phyloP scores from a whole-genome alignment of 768 basidiomycete species.

The Collybiopsis confluens region DNA sequence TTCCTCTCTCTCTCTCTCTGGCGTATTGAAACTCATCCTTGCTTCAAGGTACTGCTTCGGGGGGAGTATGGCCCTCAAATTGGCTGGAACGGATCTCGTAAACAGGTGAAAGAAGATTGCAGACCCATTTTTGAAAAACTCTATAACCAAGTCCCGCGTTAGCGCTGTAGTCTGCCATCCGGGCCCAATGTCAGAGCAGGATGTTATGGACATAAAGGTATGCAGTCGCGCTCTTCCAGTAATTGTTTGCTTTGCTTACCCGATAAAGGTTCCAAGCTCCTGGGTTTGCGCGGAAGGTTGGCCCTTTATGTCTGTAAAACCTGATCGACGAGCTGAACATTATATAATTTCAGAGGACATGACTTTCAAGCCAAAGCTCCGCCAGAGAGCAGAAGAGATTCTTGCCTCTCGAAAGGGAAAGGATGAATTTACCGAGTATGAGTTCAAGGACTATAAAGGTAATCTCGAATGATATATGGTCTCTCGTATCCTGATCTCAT shows the following conservation, averaged over 20 bases:
- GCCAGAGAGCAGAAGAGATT: constrained; percentile 29
- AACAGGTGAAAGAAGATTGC: no score
- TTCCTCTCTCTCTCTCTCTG: neutral
- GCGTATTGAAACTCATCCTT: neutral
- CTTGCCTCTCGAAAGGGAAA: constrained; percentile 32
- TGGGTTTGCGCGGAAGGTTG: constrained; percentile 16
- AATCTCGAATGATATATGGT: no score
- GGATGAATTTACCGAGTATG: constrained; percentile 34
- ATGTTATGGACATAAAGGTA: constrained; percentile 34
- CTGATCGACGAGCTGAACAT: no score
- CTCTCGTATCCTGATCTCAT: neutral
- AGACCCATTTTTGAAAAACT: no score
- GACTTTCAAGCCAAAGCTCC: constrained; percentile 25
- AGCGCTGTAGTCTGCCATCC: constrained; percentile 41
- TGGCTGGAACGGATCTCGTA: constrained; percentile 31
- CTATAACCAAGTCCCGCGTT: no score
- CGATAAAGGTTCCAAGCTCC: constrained; percentile 15
- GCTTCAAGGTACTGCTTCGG: constrained; percentile 38
- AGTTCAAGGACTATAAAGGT: constrained; percentile 44
- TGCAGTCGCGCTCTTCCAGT: neutral
- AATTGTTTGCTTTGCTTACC: neutral
- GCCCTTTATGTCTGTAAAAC: no score
- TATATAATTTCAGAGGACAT: constrained; percentile 28
- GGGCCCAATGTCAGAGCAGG: constrained; percentile 25
- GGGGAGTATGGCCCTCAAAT: constrained; percentile 32